These are phyloP conservation scores for Paramecium octaurelia DNA, from an alignment of 73 alveolate species.

Conservation along the genomic window DNA sequence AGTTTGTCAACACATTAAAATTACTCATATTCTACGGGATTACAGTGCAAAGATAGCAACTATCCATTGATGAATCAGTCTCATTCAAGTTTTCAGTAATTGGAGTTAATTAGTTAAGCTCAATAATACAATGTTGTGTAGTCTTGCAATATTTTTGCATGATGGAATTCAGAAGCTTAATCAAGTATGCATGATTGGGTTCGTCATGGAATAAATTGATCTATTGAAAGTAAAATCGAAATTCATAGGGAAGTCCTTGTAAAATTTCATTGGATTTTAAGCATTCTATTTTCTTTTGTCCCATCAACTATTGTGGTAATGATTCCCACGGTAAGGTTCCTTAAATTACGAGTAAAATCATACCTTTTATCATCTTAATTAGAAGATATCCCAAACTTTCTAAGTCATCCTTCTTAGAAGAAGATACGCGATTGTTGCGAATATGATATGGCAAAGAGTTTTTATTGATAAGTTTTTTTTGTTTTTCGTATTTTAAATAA, in stretches of 20 bases:
- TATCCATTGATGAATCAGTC: background rate
- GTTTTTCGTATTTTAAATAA: background rate
- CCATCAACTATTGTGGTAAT: background rate
- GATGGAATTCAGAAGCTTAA: background rate
- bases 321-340: background rate
- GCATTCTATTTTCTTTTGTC: background rate
- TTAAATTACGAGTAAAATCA: background rate
- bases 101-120: background rate
- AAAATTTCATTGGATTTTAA: background rate
- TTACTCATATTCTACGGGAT: background rate
- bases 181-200: background rate
- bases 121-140: background rate
- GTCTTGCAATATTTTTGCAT: background rate
- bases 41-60: background rate
- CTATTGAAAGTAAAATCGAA: background rate
- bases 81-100: background rate
- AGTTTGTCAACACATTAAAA: background rate
- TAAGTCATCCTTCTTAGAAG: background rate
- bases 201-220: background rate
- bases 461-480: background rate
- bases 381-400: background rate
- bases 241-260: background rate
- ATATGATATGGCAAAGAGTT: background rate
- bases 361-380: background rate
- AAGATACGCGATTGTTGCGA: background rate